Base-by-base conservation (phyloP, 129 eudicot species). In the Calendula officinalis region DNA sequence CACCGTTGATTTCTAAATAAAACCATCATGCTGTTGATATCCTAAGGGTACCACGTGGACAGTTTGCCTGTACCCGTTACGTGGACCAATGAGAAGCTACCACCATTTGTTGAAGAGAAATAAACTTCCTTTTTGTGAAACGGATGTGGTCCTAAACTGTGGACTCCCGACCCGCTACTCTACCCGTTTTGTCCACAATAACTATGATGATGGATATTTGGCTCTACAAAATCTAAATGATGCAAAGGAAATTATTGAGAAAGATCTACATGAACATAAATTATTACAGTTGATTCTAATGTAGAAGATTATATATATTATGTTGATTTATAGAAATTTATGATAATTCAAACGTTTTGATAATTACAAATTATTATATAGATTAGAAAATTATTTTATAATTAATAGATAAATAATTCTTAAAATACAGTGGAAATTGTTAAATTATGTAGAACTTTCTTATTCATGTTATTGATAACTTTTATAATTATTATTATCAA, bases 101-200 rank as follows among this genome's bases (percentile, higher is more conserved):
- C 89, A 83, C 83, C 74, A 6, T 42, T 56, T 55, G 0, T 7
- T 12, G n/a, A 14, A 27, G 35, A n/a, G 12, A 49, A 39, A 62
- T n/a, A 73, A 43, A 55, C 55, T 30, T 59, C n/a, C 68, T 72
- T 76, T 76, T 79, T 51, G 72, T 81, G 81, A 90, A 84, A 81
- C 78, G 91, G 86, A 77, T 85, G 95, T 83, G 95, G 84, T 81
- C 81, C 75, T 66, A 30, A 47, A 1, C 32, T 38, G 43, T 17
- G 41, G 35, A 50, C 74, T 41, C 77, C 62, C 82, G 50, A 32
- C 71, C 70, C 81, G 59, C 64, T 66, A 12, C 60, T 78, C 64
- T 68, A 71, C 38, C 69, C 74, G 35, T 69, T 69, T 16, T 22
- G 4, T 3, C 55, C 36, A 0, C 27, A 35, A 35, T 38, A 45